Evolutionary conservation across 2,329 filamentous ascomycete genomes (phyloP).

Genomic region (Trematosphaeria pertusa): DNA sequence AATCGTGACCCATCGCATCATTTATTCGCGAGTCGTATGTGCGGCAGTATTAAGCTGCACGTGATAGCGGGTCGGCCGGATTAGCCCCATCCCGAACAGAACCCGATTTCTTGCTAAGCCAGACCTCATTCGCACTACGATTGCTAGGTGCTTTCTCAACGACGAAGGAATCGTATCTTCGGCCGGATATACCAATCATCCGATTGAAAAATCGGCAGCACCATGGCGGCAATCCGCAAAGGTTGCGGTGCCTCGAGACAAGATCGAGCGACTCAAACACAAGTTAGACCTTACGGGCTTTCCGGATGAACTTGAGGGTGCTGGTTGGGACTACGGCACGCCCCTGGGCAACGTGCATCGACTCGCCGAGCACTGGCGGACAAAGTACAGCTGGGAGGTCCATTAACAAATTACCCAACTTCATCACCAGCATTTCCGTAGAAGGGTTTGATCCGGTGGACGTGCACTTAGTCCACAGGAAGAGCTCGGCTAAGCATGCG

Average conservation of each 20-base stretch:
- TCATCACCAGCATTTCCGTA: conserved; percentile 59
- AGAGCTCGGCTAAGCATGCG: conserved; percentile 57
- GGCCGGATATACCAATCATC: no score
- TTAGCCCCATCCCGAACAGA: no score
- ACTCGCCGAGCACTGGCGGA: conserved; percentile 64
- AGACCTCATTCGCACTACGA: no score
- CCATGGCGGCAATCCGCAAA: conserved; percentile 1
- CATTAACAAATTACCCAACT: conserved; percentile 68
- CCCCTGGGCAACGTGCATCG: conserved; percentile 67
- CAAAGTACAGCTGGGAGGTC: conserved; percentile 66
- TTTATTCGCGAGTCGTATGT: no score
- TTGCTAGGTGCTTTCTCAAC: no score
- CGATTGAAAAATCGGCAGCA: no score
- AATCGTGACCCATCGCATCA: no score
- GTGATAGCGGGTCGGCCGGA: no score
- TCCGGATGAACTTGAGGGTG: conserved; percentile 60
- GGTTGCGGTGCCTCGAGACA: conserved; percentile 3
- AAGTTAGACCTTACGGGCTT: conserved; percentile 63
- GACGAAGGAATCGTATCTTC: no score
- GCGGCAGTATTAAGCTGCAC: no score
- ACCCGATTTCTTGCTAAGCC: no score
- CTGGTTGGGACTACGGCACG: conserved; percentile 64
- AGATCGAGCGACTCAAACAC: conserved; percentile 58
- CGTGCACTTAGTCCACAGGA: conserved; percentile 70
- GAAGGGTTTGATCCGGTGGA: conserved; percentile 65